phyloP scores from a whole-genome alignment of 345 rosid species.

The Eucalyptus regnans region DNA sequence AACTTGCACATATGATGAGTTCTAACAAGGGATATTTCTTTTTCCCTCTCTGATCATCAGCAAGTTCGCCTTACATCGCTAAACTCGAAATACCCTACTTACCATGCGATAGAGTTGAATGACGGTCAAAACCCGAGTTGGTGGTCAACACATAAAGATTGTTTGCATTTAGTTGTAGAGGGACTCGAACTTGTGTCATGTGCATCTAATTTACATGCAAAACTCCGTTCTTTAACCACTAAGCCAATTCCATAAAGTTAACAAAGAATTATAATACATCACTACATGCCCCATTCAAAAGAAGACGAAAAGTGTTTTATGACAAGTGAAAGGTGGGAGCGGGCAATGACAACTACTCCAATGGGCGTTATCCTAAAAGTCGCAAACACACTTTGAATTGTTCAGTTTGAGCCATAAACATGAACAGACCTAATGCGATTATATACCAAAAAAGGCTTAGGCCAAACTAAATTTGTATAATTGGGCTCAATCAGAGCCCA shows the following conservation, averaged over 20 bases:
- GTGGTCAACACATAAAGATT: background rate
- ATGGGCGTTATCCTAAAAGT: background rate
- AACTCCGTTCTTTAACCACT: background rate
- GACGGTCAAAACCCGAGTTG: background rate
- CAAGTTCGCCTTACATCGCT: accelerated
- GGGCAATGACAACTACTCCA: background rate
- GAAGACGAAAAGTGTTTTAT: background rate
- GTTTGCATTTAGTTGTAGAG: background rate
- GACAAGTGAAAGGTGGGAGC: background rate
- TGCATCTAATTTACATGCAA: background rate
- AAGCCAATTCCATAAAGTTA: background rate
- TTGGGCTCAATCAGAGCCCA: background rate
- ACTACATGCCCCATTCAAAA: background rate
- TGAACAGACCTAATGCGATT: background rate
- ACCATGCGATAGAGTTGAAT: background rate
- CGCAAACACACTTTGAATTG: background rate
- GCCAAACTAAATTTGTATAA: background rate
- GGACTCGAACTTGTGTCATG: background rate
- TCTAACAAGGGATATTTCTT: background rate
- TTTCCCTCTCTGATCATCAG: background rate
- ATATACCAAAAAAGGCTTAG: background rate
- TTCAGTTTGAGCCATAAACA: background rate
- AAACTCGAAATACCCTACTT: accelerated
- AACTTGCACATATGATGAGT: background rate
- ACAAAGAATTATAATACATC: background rate